Evolutionary conservation across 306 rosid species (phyloP), one percentile per base, ranked within the genome.

Genomic region (Arachis stenosperma): DNA sequence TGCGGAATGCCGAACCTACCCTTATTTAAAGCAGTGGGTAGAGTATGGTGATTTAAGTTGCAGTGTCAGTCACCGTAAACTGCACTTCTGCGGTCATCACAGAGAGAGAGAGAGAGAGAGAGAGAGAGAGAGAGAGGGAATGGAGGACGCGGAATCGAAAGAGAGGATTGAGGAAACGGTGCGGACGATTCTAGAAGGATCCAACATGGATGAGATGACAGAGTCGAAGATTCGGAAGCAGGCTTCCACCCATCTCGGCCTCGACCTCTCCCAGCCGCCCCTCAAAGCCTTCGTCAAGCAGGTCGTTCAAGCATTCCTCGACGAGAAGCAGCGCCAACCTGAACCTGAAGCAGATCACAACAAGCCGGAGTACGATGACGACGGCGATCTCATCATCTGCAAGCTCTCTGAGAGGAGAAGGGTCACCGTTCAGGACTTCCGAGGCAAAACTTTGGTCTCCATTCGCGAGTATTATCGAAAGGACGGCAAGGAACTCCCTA

Each of bases 371-470:
- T 82, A 76, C 75, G 94, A 94, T 12, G 95, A 88, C 13, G 86
- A 81, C 0, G 99, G 99, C 73, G 83, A 94, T 77, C 87, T 83
- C 76, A 83, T 94, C 17, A 86, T 94, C 59, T 91, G 99, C 86
- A 83, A 85, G 98, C 86, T 93, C 7, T 88, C 96, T 5, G 84
- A 78, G 4, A 88, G 70, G 86, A 89, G 96, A 75, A 87, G 79
- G 76, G 97, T 93, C 71, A 93, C 93, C 7, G 42, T 93, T 79
- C 96, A 90, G 78, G 97, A 93, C 44, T 93, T 93, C 69, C 84
- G 82, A 68, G 97, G 97, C 77, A 89, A 74, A 75, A 85, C 91
- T 1, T 81, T 90, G 90, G 89, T 93, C 29, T 90, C 96, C 4
- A 87, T 93, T 4, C 82, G 96, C 61, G 96, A 93, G 81, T 93